Percentiles rank a stretch among this genome's conserved stretches.
Conservation (phyloP, 1,139 yeast species). For the Magnusiomyces starmeri region DNA sequence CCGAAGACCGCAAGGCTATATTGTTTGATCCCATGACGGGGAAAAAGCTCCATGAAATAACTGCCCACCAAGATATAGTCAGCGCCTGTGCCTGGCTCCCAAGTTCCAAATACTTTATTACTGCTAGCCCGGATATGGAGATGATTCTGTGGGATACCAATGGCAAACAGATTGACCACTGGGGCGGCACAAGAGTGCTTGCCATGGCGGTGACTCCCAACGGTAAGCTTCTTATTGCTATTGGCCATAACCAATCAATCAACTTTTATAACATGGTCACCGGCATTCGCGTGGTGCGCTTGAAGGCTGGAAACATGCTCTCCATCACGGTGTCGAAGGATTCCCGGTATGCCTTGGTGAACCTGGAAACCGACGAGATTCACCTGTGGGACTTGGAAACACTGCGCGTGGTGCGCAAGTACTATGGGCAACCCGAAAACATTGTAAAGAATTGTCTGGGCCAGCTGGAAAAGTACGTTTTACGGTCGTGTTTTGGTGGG, state of each 20-base stretch:
- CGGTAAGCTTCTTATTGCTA: constrained; percentile 54
- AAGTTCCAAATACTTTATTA: constrained; percentile 49
- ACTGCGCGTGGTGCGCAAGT: constrained; percentile 49
- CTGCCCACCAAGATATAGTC: constrained; percentile 32
- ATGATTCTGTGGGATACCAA: constrained; percentile 53
- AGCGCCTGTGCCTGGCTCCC: constrained; percentile 78
- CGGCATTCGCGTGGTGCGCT: constrained; percentile 29
- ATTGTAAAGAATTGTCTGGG: constrained; percentile 25
- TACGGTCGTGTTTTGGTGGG: constrained; percentile 74
- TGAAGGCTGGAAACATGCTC: constrained; percentile 41
- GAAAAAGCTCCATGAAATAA: constrained; percentile 21
- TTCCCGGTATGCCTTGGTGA: constrained; percentile 47
- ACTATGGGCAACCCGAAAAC: constrained; percentile 62
- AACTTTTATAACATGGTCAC: constrained; percentile 44
- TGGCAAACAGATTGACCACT: constrained; percentile 37
- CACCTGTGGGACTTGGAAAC: constrained; percentile 66
- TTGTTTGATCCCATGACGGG: constrained; percentile 55
- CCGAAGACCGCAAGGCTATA: constrained; percentile 57
- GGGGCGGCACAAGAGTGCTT: constrained; percentile 49
- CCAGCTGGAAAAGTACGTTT: constrained; percentile 42
- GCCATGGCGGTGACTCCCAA: constrained; percentile 63
- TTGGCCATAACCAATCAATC: constrained; percentile 49
- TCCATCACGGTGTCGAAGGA: constrained; percentile 43
- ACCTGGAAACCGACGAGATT: constrained; percentile 68
- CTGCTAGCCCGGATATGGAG: constrained; percentile 70